A percentile compares a stretch with the other conserved stretches of the same genome.
phyloP scores from a whole-genome alignment of 2,329 filamentous ascomycete genomes.

The Pseudogymnoascus sp. region DNA sequence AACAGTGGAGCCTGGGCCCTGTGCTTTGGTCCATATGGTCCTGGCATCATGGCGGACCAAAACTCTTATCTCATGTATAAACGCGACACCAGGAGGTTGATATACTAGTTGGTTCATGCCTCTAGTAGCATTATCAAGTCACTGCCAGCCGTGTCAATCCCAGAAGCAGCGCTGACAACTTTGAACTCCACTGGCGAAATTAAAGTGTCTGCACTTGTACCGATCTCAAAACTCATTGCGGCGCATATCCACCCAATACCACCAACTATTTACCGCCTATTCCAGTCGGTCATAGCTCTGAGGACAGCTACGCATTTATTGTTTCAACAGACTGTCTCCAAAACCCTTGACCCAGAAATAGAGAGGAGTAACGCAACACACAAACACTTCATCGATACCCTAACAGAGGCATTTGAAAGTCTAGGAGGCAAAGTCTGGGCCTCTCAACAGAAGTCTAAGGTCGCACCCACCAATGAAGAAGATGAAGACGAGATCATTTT shows the following conservation, averaged over 20 bases:
- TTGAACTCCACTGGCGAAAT: slow-evolving; percentile 34
- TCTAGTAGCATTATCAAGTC: slow-evolving; percentile 33
- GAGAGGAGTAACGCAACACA: slow-evolving; percentile 16
- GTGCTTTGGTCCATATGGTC: background rate
- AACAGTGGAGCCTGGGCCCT: background rate
- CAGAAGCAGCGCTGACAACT: slow-evolving; percentile 21
- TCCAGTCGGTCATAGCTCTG: slow-evolving; percentile 26
- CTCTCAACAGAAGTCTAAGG: slow-evolving; percentile 25
- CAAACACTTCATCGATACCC: slow-evolving; percentile 16
- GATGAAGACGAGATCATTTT: slow-evolving; percentile 25
- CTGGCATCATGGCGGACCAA: slow-evolving; percentile 16
- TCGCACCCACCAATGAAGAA: slow-evolving; percentile 11
- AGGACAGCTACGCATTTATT: slow-evolving; percentile 12
- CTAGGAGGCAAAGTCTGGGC: slow-evolving; percentile 15
- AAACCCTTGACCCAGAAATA: slow-evolving; percentile 16
- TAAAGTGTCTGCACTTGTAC: slow-evolving; percentile 32
- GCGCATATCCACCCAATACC: slow-evolving; percentile 30
- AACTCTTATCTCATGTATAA: slow-evolving; percentile 36
- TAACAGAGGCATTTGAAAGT: slow-evolving; percentile 15
- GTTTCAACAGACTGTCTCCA: slow-evolving; percentile 12
- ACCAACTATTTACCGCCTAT: slow-evolving; percentile 29
- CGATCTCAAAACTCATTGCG: slow-evolving; percentile 35
- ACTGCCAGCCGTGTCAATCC: slow-evolving; percentile 11
- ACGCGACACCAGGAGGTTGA: slow-evolving; percentile 30
- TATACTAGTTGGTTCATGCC: slow-evolving; percentile 35